Evolutionary conservation across 352 stramenopile genomes (phyloP), one percentile per base, ranked within the genome.

Genomic region (Pythium aphanidermatum): DNA sequence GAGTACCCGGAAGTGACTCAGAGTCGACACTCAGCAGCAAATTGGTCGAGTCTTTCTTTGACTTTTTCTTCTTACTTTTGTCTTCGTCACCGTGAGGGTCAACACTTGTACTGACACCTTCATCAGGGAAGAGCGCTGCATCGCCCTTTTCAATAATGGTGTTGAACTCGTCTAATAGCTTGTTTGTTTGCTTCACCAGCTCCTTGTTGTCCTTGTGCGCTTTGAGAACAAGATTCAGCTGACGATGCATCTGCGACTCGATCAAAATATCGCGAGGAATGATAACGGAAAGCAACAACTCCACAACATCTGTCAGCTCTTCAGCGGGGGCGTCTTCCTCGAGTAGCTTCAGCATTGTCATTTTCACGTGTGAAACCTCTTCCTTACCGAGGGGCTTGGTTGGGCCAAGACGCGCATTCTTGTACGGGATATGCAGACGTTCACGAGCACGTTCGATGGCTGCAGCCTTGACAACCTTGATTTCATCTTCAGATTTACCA

Each of bases 151-250:
- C 74, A 37, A 86, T 67, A 46, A 89, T 83, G n/a, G 55, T 64
- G 37, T 84, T 74, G 55, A 88, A 89, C 32, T 88, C 74, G 34
- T 93, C 81, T 42, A 84, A 58, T 19, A 93, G 53, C 38, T 83
- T 84, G 45, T 76, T 88, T 11, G 81, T 88, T 40, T 89, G 75
- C 28, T 78, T 77, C 23, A 91, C 74, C 31, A 93, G 62, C 43
- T 93, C 81, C 58, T 89, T 89, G 70, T 91, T 89, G 58, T 93
- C 78, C 33, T 89, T 85, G 51, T 91, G 74, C 10, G 78, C 76
- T 39, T 89, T 84, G 19, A 86, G 44, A 27, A 89, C 63, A 24
- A 91, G 64, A 36, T 86, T 73, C 26, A 93, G 52, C 53, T 93
- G 81, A 13, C 68, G 68, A 49, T 86, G 70, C 31, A 93, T 64